phyloP scores from a whole-genome alignment of 192 early-diverging fungal species.

The Backusella australiensis region DNA sequence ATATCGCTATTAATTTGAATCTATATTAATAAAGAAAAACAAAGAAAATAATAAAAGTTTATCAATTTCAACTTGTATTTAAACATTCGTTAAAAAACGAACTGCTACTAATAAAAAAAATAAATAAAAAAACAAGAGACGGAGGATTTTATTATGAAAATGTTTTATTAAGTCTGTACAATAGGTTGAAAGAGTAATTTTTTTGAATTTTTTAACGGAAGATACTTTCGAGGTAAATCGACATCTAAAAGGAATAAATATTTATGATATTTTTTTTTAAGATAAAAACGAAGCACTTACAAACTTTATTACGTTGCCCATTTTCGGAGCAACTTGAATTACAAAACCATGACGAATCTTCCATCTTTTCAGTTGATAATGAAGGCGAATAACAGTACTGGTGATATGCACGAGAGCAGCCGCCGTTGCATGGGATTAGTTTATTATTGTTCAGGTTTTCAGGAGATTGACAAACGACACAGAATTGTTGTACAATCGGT shows the following conservation, averaged over 20 bases:
- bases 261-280: neutral
- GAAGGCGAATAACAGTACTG: constrained; percentile 1
- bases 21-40: neutral
- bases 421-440: constrained; percentile 12
- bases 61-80: neutral
- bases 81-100: neutral
- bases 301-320: constrained; percentile 13
- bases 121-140: neutral
- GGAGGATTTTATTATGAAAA: neutral
- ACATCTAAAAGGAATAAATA: constrained; percentile 14
- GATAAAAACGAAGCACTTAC: neutral
- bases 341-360: constrained; percentile 12
- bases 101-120: neutral
- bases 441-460: neutral
- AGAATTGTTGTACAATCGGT: constrained; percentile 25
- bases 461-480: constrained; percentile 16
- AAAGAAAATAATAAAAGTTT: neutral
- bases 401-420: constrained; percentile 26
- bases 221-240: constrained; percentile 27
- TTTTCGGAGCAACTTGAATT: constrained; percentile 11
- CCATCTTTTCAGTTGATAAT: neutral
- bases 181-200: constrained; percentile 1
- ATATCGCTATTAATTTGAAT: neutral
- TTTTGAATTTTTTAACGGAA: constrained; percentile 19
- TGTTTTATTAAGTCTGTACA: neutral